Percentiles rank a stretch among this genome's conserved stretches.
Evolutionary conservation across 2,329 filamentous ascomycete genomes (phyloP).

Genomic region (Epichloe gansuensis): DNA sequence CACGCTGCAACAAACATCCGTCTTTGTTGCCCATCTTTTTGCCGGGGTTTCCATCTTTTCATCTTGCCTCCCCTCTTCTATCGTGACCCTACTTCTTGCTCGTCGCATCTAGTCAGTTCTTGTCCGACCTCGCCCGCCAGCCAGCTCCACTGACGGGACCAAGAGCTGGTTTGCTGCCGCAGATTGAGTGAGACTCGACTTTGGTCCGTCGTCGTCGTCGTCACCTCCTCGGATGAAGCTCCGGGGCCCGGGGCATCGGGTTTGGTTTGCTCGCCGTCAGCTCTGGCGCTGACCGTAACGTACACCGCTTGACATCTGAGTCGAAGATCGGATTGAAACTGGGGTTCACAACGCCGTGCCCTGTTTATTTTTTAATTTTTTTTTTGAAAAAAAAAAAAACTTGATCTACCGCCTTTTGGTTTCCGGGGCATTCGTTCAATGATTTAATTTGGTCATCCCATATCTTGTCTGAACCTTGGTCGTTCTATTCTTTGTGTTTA

Average conservation of each 20-base stretch:
- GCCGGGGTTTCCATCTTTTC: too few species aligned
- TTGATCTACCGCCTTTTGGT: not conserved
- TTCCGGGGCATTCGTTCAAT: not conserved
- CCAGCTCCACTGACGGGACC: not conserved
- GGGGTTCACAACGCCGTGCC: not conserved
- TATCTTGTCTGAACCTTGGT: not conserved
- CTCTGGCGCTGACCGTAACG: not conserved
- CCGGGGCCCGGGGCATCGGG: not conserved
- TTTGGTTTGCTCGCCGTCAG: not conserved
- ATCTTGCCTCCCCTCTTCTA: too few species aligned
- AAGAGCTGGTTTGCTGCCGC: not conserved
- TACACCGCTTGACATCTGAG: not conserved
- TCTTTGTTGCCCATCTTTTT: too few species aligned
- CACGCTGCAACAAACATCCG: not conserved
- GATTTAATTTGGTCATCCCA: not conserved
- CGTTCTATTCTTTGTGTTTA: not conserved
- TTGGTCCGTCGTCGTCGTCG: not conserved
- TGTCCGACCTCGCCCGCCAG: not conserved
- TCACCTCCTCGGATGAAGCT: not conserved
- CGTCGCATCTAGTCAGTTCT: not conserved
- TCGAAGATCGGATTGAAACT: not conserved
- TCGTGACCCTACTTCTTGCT: not conserved
- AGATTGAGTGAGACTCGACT: not conserved
- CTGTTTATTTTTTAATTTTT: not conserved
- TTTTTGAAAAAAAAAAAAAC: too few species aligned